A percentile compares a stretch with the other conserved stretches of the same genome.
phyloP scores from a whole-genome alignment of 352 stramenopile genomes.

The Plasmopara muralis region DNA sequence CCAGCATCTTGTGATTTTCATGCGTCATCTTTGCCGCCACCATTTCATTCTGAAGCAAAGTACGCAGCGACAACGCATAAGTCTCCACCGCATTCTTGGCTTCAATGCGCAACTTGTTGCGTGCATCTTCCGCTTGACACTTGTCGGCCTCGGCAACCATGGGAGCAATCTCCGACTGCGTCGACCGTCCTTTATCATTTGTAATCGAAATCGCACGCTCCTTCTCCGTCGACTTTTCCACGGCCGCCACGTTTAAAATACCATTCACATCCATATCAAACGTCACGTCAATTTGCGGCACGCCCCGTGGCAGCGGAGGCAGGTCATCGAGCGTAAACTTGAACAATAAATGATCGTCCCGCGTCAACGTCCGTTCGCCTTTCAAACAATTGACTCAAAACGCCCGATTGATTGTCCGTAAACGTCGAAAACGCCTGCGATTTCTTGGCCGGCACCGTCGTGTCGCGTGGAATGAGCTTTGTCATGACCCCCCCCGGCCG shows the following conservation, averaged over 20 bases:
- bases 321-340: constrained; percentile 99
- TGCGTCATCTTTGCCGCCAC: constrained; percentile 35
- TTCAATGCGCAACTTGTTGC: constrained; percentile 96
- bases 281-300: constrained; percentile 98
- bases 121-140: constrained; percentile 97
- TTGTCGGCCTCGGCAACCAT: constrained; percentile 98
- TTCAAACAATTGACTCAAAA: constrained; percentile 94
- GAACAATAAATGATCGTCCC: constrained; percentile 98
- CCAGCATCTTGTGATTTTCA: constrained; percentile 91
- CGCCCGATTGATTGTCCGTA: constrained; percentile 95
- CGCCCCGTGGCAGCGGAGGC: constrained; percentile 94
- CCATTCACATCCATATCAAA: constrained; percentile 99
- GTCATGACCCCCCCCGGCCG: constrained; percentile 98
- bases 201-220: constrained; percentile 98
- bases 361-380: constrained; percentile 98
- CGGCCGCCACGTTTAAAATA: constrained; percentile 96
- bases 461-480: constrained; percentile 98
- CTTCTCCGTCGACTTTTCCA: constrained; percentile 99
- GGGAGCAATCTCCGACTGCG: constrained; percentile 97
- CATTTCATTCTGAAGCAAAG: constrained; percentile 88
- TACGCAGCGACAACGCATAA: constrained; percentile 95
- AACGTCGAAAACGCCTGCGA: constrained; percentile 98
- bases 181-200: constrained; percentile 97
- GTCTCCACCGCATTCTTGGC: constrained; percentile 94
- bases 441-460: constrained; percentile 98